Base-by-base conservation (phyloP, 2,329 filamentous ascomycete species). In the Hypoxylon rubiginosum region DNA sequence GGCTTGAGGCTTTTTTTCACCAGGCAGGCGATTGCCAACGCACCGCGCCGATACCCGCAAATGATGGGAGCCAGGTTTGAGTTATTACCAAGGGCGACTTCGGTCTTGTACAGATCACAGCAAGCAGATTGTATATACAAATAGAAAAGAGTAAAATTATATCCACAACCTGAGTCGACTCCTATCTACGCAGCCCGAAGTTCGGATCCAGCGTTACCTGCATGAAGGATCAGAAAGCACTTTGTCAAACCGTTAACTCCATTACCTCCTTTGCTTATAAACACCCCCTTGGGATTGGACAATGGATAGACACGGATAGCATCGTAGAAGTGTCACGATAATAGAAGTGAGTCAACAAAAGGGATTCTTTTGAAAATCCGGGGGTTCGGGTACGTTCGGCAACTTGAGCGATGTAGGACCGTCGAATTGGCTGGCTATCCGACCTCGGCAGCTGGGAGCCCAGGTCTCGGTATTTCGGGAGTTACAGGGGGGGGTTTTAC, bases 391-490 rank as follows among this genome's bases (percentile, higher is more conserved):
- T 67, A 69, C 28, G 59, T 45, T 69, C 67, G 67, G 67, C 41
- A 69, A 69, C 48, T 56, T 19, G 45, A 51, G 30, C 66, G 57
- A 52, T 69, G 53, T 62, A 62, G 60, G 64, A 59, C 43, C 26
- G 3, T 61, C 21, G 63, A 68, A 68, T 66, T 66, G 53, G 57
- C 17, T 64, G 41, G 10, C 45, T 39, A 64, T 65, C 66, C 68
- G 68, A 71, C 68, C 68, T 71, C 68, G 68, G 68, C 68, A 71
- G n/a, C 56, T 54, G 66, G 62, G 58, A 52, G 34, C 41, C 19
- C 41, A 36, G 48, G 7, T 19, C 48, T 71, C 66, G 66, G 68
- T 52, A 65, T 52, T 62, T 69, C 66, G 66, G 68, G 55, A 71
- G 43, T 58, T 69, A 34, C 36, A 67, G 67, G 63, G 21, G 21